phyloP scores from a whole-genome alignment of 1,139 yeast genomes.

The Blastobotrys illinoisensis region DNA sequence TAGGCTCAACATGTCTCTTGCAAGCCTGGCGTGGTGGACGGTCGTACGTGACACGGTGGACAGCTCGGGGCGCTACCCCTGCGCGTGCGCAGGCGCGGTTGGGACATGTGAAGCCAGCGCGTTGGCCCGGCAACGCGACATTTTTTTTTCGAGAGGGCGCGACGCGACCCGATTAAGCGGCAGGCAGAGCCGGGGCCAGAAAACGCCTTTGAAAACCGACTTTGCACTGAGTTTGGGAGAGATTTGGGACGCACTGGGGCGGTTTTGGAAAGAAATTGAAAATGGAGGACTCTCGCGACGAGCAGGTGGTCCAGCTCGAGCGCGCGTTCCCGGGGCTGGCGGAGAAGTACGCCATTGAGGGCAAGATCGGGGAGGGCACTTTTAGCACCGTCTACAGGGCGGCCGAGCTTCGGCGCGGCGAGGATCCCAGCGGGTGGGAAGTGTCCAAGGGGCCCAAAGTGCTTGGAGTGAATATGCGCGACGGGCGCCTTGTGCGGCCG shows the following conservation, averaged over 20 bases:
- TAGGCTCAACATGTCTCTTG: not conserved
- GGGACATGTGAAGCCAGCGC: not conserved
- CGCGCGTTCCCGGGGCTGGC: slow-evolving; percentile 59
- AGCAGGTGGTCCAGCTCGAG: slow-evolving; percentile 60
- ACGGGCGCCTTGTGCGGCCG: not conserved
- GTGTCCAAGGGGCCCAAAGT: not conserved
- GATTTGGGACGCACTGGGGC: slow-evolving; percentile 1
- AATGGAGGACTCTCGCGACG: slow-evolving; percentile 1
- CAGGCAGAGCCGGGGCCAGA: not conserved
- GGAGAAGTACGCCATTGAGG: slow-evolving; percentile 58
- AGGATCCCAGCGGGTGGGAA: slow-evolving; percentile 28
- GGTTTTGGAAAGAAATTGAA: not conserved
- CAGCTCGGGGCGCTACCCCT: not conserved
- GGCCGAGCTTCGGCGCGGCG: slow-evolving; percentile 46
- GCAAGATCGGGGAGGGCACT: slow-evolving; percentile 94
- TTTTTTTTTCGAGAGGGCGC: not conserved
- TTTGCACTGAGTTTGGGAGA: not conserved
- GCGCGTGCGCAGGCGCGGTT: not conserved
- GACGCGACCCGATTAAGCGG: not conserved
- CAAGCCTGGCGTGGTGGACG: not conserved
- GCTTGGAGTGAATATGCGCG: not conserved
- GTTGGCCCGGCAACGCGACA: slow-evolving; percentile 2
- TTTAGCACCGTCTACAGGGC: slow-evolving; percentile 90
- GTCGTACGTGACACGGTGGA: not conserved
- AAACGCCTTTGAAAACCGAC: too few relatives aligned